A percentile compares a stretch with the other conserved stretches of the same genome.
Evolutionary conservation across 768 basidiomycete genomes (phyloP).

Genomic region (Rhodotorula paludigena): DNA sequence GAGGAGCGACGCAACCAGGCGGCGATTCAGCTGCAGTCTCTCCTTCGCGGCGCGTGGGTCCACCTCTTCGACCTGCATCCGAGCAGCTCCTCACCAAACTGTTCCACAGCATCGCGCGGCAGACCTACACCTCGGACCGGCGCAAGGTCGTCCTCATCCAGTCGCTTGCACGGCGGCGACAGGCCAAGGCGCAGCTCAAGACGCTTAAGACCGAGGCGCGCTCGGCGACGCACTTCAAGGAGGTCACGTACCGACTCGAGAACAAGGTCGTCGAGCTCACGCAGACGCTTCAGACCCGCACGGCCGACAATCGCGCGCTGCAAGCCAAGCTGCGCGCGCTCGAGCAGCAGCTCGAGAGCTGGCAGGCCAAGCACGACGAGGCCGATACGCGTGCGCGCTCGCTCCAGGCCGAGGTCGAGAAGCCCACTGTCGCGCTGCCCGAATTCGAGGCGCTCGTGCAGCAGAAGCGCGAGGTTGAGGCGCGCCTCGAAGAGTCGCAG

Average conservation of each 20-base stretch:
- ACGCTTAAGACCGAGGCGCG: conserved; percentile 82
- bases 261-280: conserved; percentile 99
- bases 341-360: conserved; percentile 78
- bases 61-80: background rate
- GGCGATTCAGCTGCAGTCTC: conserved; percentile 68
- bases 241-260: conserved; percentile 93
- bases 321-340: conserved; percentile 68
- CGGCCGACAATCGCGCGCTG: conserved; percentile 82
- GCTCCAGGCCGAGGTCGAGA: conserved; percentile 63
- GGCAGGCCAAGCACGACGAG: conserved; percentile 84
- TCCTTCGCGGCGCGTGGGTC: conserved; percentile 71
- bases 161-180: conserved; percentile 81
- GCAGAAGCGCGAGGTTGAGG: conserved; percentile 73
- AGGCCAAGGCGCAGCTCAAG: conserved; percentile 80
- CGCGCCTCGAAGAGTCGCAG: conserved; percentile 69
- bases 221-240: conserved; percentile 96
- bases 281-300: conserved; percentile 82
- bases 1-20: conserved; percentile 59
- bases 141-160: conserved; percentile 76
- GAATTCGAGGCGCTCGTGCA: conserved; percentile 68
- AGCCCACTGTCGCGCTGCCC: conserved; percentile 64
- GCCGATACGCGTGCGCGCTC: conserved; percentile 67
- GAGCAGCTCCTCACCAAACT: conserved; percentile 12
- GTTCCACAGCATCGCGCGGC: conserved; percentile 50
- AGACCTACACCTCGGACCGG: conserved; percentile 61